These are phyloP conservation scores for Alternaria sp. DNA, from an alignment of 2,329 filamentous ascomycete species.

Conservation along the genomic window DNA sequence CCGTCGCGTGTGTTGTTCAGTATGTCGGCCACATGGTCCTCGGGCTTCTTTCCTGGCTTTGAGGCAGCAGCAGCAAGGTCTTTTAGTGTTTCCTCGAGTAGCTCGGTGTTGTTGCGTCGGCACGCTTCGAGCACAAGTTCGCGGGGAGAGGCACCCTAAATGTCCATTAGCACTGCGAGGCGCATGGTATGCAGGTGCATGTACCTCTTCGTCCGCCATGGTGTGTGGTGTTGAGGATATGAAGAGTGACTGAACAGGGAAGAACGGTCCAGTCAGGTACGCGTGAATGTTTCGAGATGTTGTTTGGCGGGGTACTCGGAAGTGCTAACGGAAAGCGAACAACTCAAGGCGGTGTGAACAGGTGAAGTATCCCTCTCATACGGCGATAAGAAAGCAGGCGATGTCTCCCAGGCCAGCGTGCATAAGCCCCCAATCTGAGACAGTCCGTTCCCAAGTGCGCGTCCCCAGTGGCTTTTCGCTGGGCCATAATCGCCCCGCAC, in stretches of 20 bases:
- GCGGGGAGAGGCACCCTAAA: slow-evolving; percentile 80
- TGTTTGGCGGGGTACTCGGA: slow-evolving; percentile 20
- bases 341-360: slow-evolving; percentile 12
- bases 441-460: slow-evolving; percentile 21
- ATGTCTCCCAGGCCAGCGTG: slow-evolving; percentile 16
- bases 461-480: slow-evolving; percentile 22
- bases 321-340: slow-evolving; percentile 20
- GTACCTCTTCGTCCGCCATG: slow-evolving; percentile 51
- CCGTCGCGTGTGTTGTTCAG: slow-evolving; percentile 88
- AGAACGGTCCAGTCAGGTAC: slow-evolving; percentile 2
- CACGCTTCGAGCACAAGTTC: slow-evolving; percentile 93
- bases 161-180: slow-evolving; percentile 17
- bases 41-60: slow-evolving; percentile 61
- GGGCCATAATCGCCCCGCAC: slow-evolving; percentile 31
- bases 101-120: slow-evolving; percentile 88
- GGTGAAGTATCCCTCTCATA: slow-evolving; percentile 6
- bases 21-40: slow-evolving; percentile 73
- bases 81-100: slow-evolving; percentile 76
- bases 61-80: slow-evolving; percentile 55
- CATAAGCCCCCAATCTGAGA: slow-evolving; percentile 27
- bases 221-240: slow-evolving; percentile 7
- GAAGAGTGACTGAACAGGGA: slow-evolving; percentile 6
- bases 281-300: slow-evolving; percentile 17
- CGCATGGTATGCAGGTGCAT: slow-evolving; percentile 2
- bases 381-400: neutral